phyloP scores from a whole-genome alignment of 2,329 filamentous ascomycete species.

The Talaromyces funiculosus region DNA sequence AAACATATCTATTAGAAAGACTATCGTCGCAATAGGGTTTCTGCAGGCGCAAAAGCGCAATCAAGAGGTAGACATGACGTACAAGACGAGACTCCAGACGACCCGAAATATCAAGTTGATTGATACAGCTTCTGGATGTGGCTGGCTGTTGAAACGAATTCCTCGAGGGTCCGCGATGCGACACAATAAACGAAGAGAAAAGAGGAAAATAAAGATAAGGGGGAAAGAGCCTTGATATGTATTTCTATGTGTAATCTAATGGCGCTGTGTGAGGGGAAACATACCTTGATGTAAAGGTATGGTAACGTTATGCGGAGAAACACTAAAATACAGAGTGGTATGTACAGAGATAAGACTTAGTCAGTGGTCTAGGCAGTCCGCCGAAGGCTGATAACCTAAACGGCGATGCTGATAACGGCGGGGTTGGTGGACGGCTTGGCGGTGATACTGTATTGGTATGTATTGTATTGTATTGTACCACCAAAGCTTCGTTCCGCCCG shows the following conservation, averaged over 20 bases:
- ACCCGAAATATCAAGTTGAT: neutral
- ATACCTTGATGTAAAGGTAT: neutral
- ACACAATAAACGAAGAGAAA: neutral
- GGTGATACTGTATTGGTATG: neutral
- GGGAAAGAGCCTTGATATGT: neutral
- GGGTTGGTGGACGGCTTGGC: neutral
- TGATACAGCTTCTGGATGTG: neutral
- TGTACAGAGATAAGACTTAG: neutral
- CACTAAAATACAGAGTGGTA: neutral
- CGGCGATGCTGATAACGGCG: neutral
- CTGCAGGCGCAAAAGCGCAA: neutral
- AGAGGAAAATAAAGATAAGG: neutral
- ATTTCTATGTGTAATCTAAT: slow-evolving; percentile 3
- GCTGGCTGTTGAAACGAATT: neutral
- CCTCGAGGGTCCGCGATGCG: neutral
- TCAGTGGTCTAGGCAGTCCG: neutral
- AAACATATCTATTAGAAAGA: neutral
- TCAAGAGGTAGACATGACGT: neutral
- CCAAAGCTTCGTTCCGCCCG: neutral
- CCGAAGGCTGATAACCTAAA: neutral
- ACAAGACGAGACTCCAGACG: neutral
- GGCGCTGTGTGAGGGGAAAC: neutral
- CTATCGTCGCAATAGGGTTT: neutral
- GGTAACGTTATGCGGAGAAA: neutral
- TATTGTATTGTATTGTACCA: neutral